Evolutionary conservation across 2,329 filamentous ascomycete genomes (phyloP), one percentile per base, ranked within the genome.

Genomic region (Delphinella strobiligena): DNA sequence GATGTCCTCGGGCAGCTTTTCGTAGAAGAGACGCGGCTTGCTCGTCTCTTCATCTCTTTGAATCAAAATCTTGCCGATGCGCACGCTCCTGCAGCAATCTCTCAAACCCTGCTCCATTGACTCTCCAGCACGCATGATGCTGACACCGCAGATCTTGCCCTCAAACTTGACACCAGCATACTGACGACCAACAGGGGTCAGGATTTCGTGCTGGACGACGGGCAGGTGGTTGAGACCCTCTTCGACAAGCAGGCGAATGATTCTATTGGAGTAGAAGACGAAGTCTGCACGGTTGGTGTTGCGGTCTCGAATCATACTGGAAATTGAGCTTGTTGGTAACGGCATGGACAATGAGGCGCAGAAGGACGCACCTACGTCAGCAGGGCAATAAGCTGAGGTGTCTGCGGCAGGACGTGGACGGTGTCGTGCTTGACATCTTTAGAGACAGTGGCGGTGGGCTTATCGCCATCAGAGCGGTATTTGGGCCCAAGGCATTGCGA

Each of bases 261-360:
- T 96, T 44, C 91, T 79, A 65, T 98, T 98, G 32, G 88, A 94
- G 68, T 96, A 94, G 67, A 98, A 98, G 58, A 98, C 95, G 61
- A 98, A 98, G 62, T 98, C 91, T 46, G 87, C 91, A 43, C 91
- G 82, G 41, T 81, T 77, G 4, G 91, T 98, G 50, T 81, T 75
- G 61, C 83, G 84, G 62, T 94, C 87, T 52, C 91, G 82, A 58
- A 98, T 96, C 74, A 95, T 95, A 47, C 89, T 96, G 17, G 43
- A 34, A 30, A 38, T 42, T 34, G 31, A 12, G n/a, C 7, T 7
- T 7, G 22, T 27, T 27, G 22, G 22, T 27, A 27, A 27, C 22
- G 35, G 15, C 17, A 19, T 38, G 17, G 19, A 18, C 15, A 30
- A 5, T 33, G 38, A 14, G 18, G 24, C 15, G 19, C 11, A 30